A percentile compares a stretch with the other conserved stretches of the same genome.
Conservation (phyloP, 331 rosid genomes). For the Saraca asoca region DNA sequence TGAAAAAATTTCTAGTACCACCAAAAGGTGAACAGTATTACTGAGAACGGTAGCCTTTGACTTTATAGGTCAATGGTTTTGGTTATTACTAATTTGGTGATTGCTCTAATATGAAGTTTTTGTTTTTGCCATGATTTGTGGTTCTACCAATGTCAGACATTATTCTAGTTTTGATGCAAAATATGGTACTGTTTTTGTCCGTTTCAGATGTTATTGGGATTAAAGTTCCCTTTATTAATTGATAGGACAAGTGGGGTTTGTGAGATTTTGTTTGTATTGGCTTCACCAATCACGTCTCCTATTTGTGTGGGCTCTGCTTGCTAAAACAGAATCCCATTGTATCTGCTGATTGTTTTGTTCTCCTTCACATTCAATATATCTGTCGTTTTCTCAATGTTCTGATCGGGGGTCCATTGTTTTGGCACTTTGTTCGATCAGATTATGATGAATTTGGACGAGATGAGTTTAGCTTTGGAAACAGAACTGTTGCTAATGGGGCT, state of each 20-base stretch:
- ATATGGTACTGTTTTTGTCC: conserved; percentile 30
- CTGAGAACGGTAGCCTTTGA: conserved; percentile 15
- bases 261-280: conserved; percentile 28
- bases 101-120: not conserved
- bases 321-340: too few species aligned
- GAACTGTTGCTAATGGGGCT: conserved; percentile 54
- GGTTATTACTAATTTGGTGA: not conserved
- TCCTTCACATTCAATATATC: too few species aligned
- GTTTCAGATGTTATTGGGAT: conserved; percentile 32
- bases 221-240: not conserved
- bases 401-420: not conserved
- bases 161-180: conserved; percentile 18
- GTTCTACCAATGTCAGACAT: not conserved
- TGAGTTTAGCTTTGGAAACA: conserved; percentile 89
- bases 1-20: too few species aligned
- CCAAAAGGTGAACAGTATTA: too few species aligned
- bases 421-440: conserved; percentile 43
- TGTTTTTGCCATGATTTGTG: conserved; percentile 17
- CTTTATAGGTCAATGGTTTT: not conserved
- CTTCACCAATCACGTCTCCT: not conserved
- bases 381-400: conserved; percentile 29
- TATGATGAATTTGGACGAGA: conserved; percentile 78
- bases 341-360: too few species aligned
- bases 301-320: not conserved
- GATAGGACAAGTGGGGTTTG: conserved; percentile 41